Base-by-base conservation (phyloP, 2,329 filamentous ascomycete species). In the Monosporascus sp. region DNA sequence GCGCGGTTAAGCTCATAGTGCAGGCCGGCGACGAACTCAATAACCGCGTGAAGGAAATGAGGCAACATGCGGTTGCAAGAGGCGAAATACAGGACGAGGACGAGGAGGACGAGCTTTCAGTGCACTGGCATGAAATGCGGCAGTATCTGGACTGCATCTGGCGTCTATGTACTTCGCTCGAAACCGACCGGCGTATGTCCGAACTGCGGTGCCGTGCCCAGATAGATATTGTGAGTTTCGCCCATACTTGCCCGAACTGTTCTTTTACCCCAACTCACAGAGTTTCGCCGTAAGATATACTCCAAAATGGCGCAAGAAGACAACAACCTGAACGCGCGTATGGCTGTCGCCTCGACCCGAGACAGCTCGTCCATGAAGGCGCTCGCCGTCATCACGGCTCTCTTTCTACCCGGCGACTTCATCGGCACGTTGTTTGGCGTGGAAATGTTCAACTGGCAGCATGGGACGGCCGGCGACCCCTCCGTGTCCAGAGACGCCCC, bases 341-440 rank as follows among this genome's bases (percentile, higher is more conserved):
- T 71, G 1, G 89, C 88, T 0, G 90, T 95, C 5, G 89, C 88
- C 66, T 94, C 96, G 49, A 88, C 90, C 47, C 83, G 77, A 17
- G 74, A 77, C 61, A 74, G 70, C 20, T 75, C 73, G 0, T 76
- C 74, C 1, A 76, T 77, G 73, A 77, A 77, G 44, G 74, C 74
- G 1, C 63, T 77, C 1, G 74, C 74, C 1, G 72, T 77, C 27
- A 76, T 77, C 51, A 76, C 74, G 0, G 74, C 74, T 15, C 65
- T 77, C n/a, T 77, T 77, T 58, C 67, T 77, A 4, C 74, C 74
- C 0, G 74, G 74, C 46, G 74, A 76, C 52, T 77, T 74, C 56
- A 71, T 77, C 37, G 70, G 71, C 25, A 73, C 72, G 6, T 64
- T 77, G 2, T 76, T 77, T 55, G 74, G 74, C 48, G 73, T 75